Evolutionary conservation across 108 stramenopile genomes (phyloP).

Genomic region (Phaeodactylum tricornutum): DNA sequence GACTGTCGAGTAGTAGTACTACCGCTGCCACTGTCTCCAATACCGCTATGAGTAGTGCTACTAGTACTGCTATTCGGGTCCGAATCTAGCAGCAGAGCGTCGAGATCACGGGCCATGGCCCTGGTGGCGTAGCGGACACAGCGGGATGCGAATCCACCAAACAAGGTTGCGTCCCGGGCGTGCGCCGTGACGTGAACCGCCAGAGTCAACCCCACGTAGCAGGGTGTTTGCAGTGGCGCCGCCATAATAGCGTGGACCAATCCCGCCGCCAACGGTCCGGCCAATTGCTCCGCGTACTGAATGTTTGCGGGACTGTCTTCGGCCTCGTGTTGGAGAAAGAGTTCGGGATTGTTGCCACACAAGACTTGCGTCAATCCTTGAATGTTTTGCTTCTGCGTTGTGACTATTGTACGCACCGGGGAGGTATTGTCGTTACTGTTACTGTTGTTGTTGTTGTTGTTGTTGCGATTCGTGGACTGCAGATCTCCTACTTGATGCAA

Average conservation of each 20-base stretch:
- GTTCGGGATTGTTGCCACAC: slow-evolving; percentile 38
- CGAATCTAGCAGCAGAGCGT: slow-evolving; percentile 15
- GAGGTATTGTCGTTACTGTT: neutral
- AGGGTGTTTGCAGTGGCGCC: slow-evolving; percentile 66
- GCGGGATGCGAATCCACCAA: slow-evolving; percentile 46
- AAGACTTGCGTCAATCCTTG: slow-evolving; percentile 43
- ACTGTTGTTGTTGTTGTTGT: slow-evolving; percentile 2
- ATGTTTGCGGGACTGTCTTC: slow-evolving; percentile 10
- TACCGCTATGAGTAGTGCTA: too few relatives aligned
- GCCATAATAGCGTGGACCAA: slow-evolving; percentile 30
- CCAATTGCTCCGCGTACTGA: slow-evolving; percentile 10
- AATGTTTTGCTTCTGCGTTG: slow-evolving; percentile 34
- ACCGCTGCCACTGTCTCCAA: too few relatives aligned
- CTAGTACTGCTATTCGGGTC: slow-evolving; percentile 10
- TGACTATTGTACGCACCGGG: slow-evolving; percentile 15
- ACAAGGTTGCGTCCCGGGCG: slow-evolving; percentile 4
- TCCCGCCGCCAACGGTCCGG: slow-evolving; percentile 30
- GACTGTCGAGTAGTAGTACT: neutral
- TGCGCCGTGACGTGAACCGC: slow-evolving; percentile 41
- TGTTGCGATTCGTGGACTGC: neutral
- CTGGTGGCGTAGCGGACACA: slow-evolving; percentile 42
- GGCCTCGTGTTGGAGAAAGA: slow-evolving; percentile 3
- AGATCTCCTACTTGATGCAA: neutral
- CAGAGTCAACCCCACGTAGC: slow-evolving; percentile 68
- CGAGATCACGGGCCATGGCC: slow-evolving; percentile 48